Evolutionary conservation across 768 basidiomycete species (phyloP), one percentile per base, ranked within the genome.

Genomic region (Boletus edulis): DNA sequence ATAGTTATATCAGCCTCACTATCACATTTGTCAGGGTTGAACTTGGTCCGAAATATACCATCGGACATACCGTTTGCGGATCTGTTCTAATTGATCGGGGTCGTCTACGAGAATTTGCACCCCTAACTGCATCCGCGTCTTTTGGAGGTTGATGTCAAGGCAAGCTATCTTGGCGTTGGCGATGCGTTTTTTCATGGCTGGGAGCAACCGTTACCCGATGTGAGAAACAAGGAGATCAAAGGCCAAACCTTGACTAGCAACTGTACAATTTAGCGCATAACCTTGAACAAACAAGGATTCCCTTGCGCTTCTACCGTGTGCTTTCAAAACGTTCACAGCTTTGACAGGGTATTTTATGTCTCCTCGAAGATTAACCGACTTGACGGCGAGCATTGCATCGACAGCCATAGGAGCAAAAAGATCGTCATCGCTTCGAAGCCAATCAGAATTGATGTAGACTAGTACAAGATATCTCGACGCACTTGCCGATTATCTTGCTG

Each of bases 331-430:
- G 67, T 99, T 99, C 60, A 99, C 97, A 5, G 97, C 97, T 74
- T 99, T 98, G 57, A 99, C 97, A 6, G 97, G 97, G 74, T 98
- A 99, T 73, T 98, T 98, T 68, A 90, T 87, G 69, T 99, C 97
- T 31, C 97, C 97, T 49, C 94, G 84, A 59, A 86, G 75, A 71
- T 98, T 98, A 65, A 92, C 85, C 7, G 94, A 94, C 77, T 87
- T 94, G 52, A 99, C 97, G 4, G 97, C 89, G 44, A 94, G 82
- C 94, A 99, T 98, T 29, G 97, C 97, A 62, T 98, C 95, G 14
- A 99, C 97, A 48, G 96, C 94, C 87, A 99, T 91, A 44, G 97
- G 96, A 12, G 96, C 95, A 71, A 98, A 99, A 50, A 98, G 78
- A 69, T 97, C 95, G 64, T 96, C 95, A 70, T 99, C 97, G 53